These are phyloP conservation scores for Lenzites betulinus DNA, from an alignment of 768 basidiomycete species.

Conservation along the genomic window DNA sequence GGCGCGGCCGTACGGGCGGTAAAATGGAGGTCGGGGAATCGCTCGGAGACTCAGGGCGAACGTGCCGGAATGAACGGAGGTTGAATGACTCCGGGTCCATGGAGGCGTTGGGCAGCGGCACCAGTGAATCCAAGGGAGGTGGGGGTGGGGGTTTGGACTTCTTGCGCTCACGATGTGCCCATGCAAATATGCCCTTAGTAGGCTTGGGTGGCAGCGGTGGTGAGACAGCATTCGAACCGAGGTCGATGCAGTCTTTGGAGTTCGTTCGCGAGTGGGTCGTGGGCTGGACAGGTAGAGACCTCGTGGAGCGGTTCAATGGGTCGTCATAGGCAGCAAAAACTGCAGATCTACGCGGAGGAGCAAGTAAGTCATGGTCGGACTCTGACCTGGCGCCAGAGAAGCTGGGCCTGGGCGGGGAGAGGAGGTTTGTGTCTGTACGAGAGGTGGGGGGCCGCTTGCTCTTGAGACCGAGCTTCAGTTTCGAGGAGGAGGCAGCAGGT, in stretches of 20 bases:
- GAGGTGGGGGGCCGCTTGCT: slow-evolving; percentile 27
- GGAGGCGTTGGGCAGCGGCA: slow-evolving; percentile 25
- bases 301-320: slow-evolving; percentile 55
- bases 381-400: slow-evolving; percentile 46
- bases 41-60: slow-evolving; percentile 49
- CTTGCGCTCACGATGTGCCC: slow-evolving; percentile 46
- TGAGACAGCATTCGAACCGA: slow-evolving; percentile 3
- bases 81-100: slow-evolving; percentile 55
- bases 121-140: slow-evolving; percentile 19
- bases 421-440: slow-evolving; percentile 37
- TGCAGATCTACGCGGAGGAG: slow-evolving; percentile 64
- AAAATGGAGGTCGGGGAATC: slow-evolving; percentile 32
- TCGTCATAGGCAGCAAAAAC: slow-evolving; percentile 64
- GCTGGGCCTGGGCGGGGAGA: slow-evolving; percentile 30
- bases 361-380: slow-evolving; percentile 42
- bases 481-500: slow-evolving; percentile 41
- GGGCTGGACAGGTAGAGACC: slow-evolving; percentile 57
- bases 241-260: slow-evolving; percentile 15
- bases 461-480: slow-evolving; percentile 46
- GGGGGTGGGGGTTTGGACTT: slow-evolving; percentile 40
- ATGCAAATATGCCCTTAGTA: slow-evolving; percentile 40
- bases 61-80: slow-evolving; percentile 73
- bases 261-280: background rate
- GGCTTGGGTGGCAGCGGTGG: slow-evolving; percentile 31
- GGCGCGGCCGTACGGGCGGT: slow-evolving; percentile 38